Percentiles rank a stretch among this genome's conserved stretches.
Conservation (phyloP, 495 filamentous ascomycete species). For the Neurospora pannonica region DNA sequence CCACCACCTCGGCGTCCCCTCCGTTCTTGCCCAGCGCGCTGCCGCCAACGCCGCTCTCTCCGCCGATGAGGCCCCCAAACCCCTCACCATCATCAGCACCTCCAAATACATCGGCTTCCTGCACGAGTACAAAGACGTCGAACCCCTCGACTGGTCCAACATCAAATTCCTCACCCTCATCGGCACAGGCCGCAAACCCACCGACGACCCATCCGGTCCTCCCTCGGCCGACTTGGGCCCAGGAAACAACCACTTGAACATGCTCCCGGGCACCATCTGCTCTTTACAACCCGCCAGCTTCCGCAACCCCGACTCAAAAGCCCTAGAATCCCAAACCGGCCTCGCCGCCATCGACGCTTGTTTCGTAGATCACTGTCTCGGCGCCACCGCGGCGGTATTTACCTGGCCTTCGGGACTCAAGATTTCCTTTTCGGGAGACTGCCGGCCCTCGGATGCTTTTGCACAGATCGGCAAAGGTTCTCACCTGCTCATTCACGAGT, state of each 20-base stretch:
- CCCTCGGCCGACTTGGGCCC: not conserved
- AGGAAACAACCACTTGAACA: not conserved
- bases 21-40: constrained; percentile 68
- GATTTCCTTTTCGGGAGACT: constrained; percentile 87
- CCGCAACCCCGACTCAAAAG: not conserved
- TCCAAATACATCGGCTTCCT: constrained; percentile 61
- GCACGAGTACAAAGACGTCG: constrained; percentile 64
- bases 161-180: constrained; percentile 32
- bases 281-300: constrained; percentile 2
- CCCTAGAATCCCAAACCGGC: constrained; percentile 16
- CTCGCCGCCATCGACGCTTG: constrained; percentile 48
- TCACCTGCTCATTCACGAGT: constrained; percentile 86
- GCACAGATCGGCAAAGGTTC: constrained; percentile 59
- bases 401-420: constrained; percentile 75
- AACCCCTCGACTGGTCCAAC: constrained; percentile 54
- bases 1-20: constrained; percentile 69
- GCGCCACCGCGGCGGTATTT: constrained; percentile 65
- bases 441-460: constrained; percentile 66
- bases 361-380: constrained; percentile 65
- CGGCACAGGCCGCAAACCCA: constrained; percentile 2
- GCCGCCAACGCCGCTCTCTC: not conserved
- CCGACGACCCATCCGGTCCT: not conserved
- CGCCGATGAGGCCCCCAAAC: constrained; percentile 33
- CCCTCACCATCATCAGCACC: constrained; percentile 10
- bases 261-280: not conserved